These are phyloP conservation scores for Boletus sp. DNA, from an alignment of 1,284 basidiomycete species.

Conservation along the genomic window DNA sequence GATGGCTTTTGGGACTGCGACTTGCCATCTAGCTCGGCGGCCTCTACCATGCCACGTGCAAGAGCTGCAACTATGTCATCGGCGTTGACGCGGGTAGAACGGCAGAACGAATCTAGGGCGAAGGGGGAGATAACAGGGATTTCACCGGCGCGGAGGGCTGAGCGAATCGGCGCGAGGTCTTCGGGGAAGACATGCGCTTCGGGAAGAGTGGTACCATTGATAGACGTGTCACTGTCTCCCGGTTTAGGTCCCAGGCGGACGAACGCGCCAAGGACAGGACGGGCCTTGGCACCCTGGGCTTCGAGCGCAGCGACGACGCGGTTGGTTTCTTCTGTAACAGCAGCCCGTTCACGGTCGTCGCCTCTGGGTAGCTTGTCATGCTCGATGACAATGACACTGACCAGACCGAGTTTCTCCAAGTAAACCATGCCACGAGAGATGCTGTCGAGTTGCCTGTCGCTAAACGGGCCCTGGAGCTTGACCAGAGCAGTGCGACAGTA, in stretches of 20 bases:
- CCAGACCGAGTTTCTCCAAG: constrained; percentile 92
- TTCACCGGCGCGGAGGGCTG: constrained; percentile 87
- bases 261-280: constrained; percentile 86
- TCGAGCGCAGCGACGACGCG: constrained; percentile 84
- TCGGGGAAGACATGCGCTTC: constrained; percentile 75
- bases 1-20: constrained; percentile 21
- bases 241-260: constrained; percentile 81
- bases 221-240: constrained; percentile 40
- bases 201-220: constrained; percentile 45
- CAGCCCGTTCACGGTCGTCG: constrained; percentile 62
- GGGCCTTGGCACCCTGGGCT: constrained; percentile 79
- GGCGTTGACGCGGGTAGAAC: constrained; percentile 83
- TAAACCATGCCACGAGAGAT: constrained; percentile 94
- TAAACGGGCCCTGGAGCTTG: constrained; percentile 97
- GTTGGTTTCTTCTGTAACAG: constrained; percentile 73
- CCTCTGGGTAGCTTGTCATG: constrained; percentile 75
- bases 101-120: constrained; percentile 88
- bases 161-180: constrained; percentile 81
- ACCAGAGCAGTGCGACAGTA: constrained; percentile 87
- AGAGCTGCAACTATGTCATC: constrained; percentile 91
- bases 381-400: constrained; percentile 94
- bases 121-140: constrained; percentile 97
- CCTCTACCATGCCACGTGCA: constrained; percentile 83
- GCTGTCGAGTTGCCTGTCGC: constrained; percentile 91
- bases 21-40: constrained; percentile 43